These are phyloP conservation scores for Stenocarpella maydis DNA, from an alignment of 2,329 filamentous ascomycete species.

Conservation along the genomic window DNA sequence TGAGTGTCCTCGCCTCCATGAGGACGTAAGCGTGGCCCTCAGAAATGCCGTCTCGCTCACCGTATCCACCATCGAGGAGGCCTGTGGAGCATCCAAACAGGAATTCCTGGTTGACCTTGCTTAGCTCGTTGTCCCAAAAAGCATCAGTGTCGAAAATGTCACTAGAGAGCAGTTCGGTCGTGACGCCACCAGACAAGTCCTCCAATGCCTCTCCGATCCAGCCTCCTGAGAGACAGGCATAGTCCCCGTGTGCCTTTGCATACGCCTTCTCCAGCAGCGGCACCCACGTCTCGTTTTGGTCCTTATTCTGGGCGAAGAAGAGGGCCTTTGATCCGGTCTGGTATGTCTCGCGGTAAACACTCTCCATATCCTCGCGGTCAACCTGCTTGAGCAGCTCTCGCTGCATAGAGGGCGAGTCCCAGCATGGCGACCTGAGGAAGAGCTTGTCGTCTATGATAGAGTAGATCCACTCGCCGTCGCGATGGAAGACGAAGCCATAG, in stretches of 20 bases:
- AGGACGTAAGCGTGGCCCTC: conserved; percentile 70
- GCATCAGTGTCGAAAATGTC: conserved; percentile 78
- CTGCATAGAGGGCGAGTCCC: conserved; percentile 80
- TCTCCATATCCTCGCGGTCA: conserved; percentile 73
- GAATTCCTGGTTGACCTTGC: conserved; percentile 81
- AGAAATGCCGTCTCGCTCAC: conserved; percentile 63
- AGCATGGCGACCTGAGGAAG: conserved; percentile 82
- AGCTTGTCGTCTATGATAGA: conserved; percentile 93
- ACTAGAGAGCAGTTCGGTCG: conserved; percentile 69
- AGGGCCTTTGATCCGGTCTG: conserved; percentile 78
- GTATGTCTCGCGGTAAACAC: conserved; percentile 71
- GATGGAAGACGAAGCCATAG: conserved; percentile 88
- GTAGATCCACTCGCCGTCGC: conserved; percentile 91
- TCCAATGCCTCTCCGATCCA: conserved; percentile 69
- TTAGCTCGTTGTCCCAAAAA: conserved; percentile 82
- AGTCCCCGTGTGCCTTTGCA: conserved; percentile 84
- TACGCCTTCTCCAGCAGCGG: conserved; percentile 83
- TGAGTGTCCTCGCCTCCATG: conserved; percentile 59
- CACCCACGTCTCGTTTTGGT: conserved; percentile 82
- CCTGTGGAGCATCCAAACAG: conserved; percentile 69
- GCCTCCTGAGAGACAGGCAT: conserved; percentile 76
- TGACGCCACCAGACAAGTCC: conserved; percentile 71
- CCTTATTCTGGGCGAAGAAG: conserved; percentile 78
- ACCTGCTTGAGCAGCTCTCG: conserved; percentile 78
- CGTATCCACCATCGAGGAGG: conserved; percentile 54